Base-by-base conservation (phyloP, 257 asterid species). In the Misopates orontium region DNA sequence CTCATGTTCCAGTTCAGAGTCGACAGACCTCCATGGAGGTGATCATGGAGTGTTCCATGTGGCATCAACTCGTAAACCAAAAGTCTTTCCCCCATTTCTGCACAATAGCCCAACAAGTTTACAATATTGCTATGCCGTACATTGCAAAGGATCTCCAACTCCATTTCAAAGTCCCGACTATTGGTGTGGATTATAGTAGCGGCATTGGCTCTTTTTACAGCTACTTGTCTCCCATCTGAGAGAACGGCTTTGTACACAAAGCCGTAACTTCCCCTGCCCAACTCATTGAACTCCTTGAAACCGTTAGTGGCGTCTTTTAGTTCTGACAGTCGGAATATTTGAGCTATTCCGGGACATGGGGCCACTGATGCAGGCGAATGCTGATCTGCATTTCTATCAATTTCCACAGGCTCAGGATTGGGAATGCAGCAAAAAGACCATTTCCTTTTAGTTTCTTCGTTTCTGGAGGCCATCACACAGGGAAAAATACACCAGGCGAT, bases 41-140 rank as follows among this genome's bases (percentile, higher is more conserved):
- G 99, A 70, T 93, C 99, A 12, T 93, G 84, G 21, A 93, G 95
- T 1, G 99, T 85, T 61, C 99, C 99, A 21, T 90, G 95, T 25
- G 96, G 88, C 95, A 90, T 90, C 72, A 75, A 83, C 75, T 93
- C 99, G 21, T 87, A 93, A 49, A 93, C 96, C 28, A 93, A 76
- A 23, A 93, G 87, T 45, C 96, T 81, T 69, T 93, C 99, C 57
- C 99, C 99, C 99, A 90, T 93, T 75, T 93, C 99, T 0, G 96
- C 73, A 56, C 99, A 90, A 61, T 90, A 93, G 11, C 99, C 99
- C 68, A 93, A 71, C 65, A 93, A 69, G 79, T 93, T 93, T 23
- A 93, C 99, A 1, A 93, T 88, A 68, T 88, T 87, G 10, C 68
- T 47, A 12, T 93, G 97, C n/a, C 96, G 62, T 13, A 88, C 73